Evolutionary conservation across 345 rosid genomes (phyloP), one percentile per base, ranked within the genome.

Genomic region (Populus davidiana): DNA sequence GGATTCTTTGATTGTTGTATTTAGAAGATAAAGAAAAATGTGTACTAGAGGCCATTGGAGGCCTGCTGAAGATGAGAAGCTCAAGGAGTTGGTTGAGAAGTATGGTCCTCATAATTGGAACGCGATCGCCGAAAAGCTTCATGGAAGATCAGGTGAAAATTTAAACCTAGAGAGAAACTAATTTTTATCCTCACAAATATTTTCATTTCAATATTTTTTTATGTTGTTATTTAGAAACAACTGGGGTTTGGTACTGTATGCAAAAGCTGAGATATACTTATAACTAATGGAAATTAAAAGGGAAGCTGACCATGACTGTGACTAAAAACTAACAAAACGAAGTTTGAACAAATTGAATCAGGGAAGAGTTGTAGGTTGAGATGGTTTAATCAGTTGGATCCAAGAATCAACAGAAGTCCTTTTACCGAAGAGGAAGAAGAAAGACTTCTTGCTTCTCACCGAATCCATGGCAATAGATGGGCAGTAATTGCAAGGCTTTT

Each of bases 301-400:
- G 25, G 29, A 23, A 59, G 64, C 64, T 59, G 21, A 17, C 52
- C 25, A 3, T 73, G 67, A 73, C 12, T 39, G 54, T 62, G 76
- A 73, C 67, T 61, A 13, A 29, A 43, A 76, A 59, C 79, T 69
- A 31, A 43, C 74, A 69, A 8, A 70, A 61, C 9, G 27, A 49
- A 75, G 27, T 33, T 17, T 21, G 23, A 41, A 33, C 16, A 38
- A 69, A n/a, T 21, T 69, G 43, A 69, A 36, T 38, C 84, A 94
- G 98, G 97, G 39, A 94, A 94, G 84, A 93, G 98, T 72, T 95
- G 97, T 79, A 90, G 99, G 88, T 88, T 95, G 80, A 91, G 99
- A 80, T 95, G 99, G 99, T 95, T 88, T 79, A 95, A 93, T 82
- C 99, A 95, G 75, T 64, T 95, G 29, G 98, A 95, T 87, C 99